Evolutionary conservation across 2,329 filamentous ascomycete genomes (phyloP).

Genomic region (Daldinia sp.): DNA sequence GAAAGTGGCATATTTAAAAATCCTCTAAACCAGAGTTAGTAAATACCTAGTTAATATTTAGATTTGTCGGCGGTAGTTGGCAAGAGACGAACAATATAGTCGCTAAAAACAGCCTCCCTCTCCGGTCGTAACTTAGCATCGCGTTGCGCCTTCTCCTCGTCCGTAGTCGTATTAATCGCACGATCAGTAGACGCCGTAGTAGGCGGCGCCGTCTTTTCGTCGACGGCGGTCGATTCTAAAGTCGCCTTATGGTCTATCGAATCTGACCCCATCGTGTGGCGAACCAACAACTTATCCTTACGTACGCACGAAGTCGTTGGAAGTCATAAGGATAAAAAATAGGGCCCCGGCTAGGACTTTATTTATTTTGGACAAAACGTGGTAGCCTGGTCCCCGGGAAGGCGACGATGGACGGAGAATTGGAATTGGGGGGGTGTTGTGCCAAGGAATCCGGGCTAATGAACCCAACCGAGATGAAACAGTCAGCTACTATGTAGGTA

Average conservation of each 20-base stretch:
- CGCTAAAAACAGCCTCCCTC: constrained; percentile 54
- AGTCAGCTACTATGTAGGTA: constrained; percentile 7
- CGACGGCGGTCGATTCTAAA: background rate
- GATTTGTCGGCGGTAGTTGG: background rate
- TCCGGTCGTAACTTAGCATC: constrained; percentile 53
- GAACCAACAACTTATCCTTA: background rate
- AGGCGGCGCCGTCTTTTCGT: constrained; percentile 23
- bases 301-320: background rate
- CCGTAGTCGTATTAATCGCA: constrained; percentile 14
- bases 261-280: constrained; percentile 34
- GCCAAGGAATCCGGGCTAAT: constrained; percentile 6
- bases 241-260: constrained; percentile 23
- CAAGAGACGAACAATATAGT: constrained; percentile 52
- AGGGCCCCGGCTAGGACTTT: background rate
- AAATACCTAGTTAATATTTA: too few species aligned
- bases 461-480: constrained; percentile 21
- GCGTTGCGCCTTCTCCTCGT: constrained; percentile 45
- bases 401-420: background rate
- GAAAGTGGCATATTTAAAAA: constrained; percentile 63
- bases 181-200: constrained; percentile 9
- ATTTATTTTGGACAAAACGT: too few species aligned
- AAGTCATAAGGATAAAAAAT: background rate
- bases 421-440: background rate
- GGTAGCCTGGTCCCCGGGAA: background rate
- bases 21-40: constrained; percentile 49